phyloP scores from a whole-genome alignment of 768 basidiomycete species.

The Postia placenta region DNA sequence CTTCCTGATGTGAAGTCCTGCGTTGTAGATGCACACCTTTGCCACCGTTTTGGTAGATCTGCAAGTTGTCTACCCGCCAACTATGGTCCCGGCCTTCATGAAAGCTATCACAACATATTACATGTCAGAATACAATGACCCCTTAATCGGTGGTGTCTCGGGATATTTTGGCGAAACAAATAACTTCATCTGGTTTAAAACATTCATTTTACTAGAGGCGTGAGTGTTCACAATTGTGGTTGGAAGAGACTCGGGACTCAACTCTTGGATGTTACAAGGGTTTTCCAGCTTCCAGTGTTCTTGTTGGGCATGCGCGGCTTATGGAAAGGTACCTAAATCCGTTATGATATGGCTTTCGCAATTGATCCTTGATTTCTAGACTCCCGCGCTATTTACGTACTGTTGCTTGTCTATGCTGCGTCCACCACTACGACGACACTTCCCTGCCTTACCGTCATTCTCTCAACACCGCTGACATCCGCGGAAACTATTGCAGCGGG shows the following conservation, averaged over 20 bases:
- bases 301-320: conserved; percentile 58
- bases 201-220: conserved; percentile 58
- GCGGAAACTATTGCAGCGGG: conserved; percentile 23
- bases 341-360: not conserved
- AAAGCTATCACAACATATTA: conserved; percentile 43
- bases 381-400: conserved; percentile 46
- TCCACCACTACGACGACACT: conserved; percentile 75
- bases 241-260: not conserved
- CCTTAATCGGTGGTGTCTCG: conserved; percentile 49
- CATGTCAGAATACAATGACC: conserved; percentile 56
- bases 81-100: conserved; percentile 43
- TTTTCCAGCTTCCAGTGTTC: conserved; percentile 76
- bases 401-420: conserved; percentile 69
- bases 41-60: conserved; percentile 66
- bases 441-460: conserved; percentile 57
- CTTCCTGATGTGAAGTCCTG: not conserved
- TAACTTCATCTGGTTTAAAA: conserved; percentile 54
- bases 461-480: conserved; percentile 45
- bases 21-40: conserved; percentile 52
- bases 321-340: conserved; percentile 39
- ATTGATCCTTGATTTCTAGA: conserved; percentile 25
- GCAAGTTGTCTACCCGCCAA: conserved; percentile 56
- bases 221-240: conserved; percentile 26
- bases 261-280: conserved; percentile 24
- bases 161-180: conserved; percentile 31